phyloP scores from a whole-genome alignment of 2,329 filamentous ascomycete genomes.

The Phialophora tarda region DNA sequence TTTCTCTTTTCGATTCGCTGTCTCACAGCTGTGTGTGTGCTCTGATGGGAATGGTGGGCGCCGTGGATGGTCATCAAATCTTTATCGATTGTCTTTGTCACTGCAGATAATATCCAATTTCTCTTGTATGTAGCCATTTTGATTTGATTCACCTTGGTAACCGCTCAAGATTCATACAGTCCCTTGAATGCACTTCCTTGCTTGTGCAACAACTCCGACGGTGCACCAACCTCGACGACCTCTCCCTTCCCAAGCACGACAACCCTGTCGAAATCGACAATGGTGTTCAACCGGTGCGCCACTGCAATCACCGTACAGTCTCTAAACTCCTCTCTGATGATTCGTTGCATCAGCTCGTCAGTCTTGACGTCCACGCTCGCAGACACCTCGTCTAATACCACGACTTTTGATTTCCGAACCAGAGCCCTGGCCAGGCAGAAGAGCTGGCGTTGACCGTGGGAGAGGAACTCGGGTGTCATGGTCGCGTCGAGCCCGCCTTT shows the following conservation, averaged over 20 bases:
- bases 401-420: slow-evolving; percentile 53
- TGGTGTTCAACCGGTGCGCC: slow-evolving; percentile 64
- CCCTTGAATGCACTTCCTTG: slow-evolving; percentile 41
- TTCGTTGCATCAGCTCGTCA: slow-evolving; percentile 62
- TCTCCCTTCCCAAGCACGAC: slow-evolving; percentile 58
- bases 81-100: background rate
- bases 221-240: slow-evolving; percentile 33
- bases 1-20: background rate
- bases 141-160: background rate
- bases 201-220: slow-evolving; percentile 43
- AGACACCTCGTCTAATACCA: slow-evolving; percentile 53
- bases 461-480: slow-evolving; percentile 58
- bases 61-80: background rate
- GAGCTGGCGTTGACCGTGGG: slow-evolving; percentile 67
- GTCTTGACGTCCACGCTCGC: slow-evolving; percentile 63
- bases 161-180: slow-evolving; percentile 30
- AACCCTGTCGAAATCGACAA: slow-evolving; percentile 65
- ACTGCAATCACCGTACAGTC: slow-evolving; percentile 65
- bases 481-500: slow-evolving; percentile 49
- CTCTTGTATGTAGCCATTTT: background rate
- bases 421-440: slow-evolving; percentile 68
- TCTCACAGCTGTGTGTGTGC: background rate
- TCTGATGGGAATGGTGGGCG: background rate
- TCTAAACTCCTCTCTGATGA: slow-evolving; percentile 60
- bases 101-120: background rate